These are phyloP conservation scores for Xylaria sp. DNA, from an alignment of 495 filamentous ascomycete genomes.

Conservation along the genomic window DNA sequence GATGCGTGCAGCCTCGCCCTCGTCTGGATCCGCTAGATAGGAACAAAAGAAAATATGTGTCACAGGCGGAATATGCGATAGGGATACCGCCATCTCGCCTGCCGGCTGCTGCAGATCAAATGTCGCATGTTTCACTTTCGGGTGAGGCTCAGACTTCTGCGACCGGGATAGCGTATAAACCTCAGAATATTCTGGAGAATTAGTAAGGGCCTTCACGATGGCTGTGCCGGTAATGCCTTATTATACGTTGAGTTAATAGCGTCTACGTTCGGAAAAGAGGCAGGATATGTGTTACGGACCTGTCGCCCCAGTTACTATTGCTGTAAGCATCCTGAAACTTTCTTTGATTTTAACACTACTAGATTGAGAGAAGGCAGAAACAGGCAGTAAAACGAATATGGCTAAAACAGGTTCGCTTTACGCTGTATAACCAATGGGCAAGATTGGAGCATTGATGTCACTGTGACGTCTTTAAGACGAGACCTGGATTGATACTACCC, in stretches of 20 bases:
- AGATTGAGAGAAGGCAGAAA: not conserved
- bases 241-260: not conserved
- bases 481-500: not conserved
- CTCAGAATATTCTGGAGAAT: conserved; percentile 47
- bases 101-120: conserved; percentile 53
- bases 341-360: not conserved
- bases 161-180: conserved; percentile 56
- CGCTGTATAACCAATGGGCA: not conserved
- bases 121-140: conserved; percentile 53
- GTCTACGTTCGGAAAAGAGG: not conserved
- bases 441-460: not conserved
- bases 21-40: conserved; percentile 53
- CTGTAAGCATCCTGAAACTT: conserved; percentile 40
- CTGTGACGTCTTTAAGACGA: not conserved
- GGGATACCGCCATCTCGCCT: conserved; percentile 50
- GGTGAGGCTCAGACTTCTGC: conserved; percentile 47
- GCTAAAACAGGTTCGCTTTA: not conserved
- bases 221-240: conserved; percentile 57
- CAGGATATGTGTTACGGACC: conserved; percentile 1
- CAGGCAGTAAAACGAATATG: not conserved
- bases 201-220: conserved; percentile 51
- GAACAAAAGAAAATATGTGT: conserved; percentile 58
- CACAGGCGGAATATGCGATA: conserved; percentile 50
- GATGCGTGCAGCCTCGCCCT: conserved; percentile 52
- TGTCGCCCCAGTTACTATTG: conserved; percentile 52